phyloP scores from a whole-genome alignment of 495 filamentous ascomycete genomes.

The Penicillium subrubescens region DNA sequence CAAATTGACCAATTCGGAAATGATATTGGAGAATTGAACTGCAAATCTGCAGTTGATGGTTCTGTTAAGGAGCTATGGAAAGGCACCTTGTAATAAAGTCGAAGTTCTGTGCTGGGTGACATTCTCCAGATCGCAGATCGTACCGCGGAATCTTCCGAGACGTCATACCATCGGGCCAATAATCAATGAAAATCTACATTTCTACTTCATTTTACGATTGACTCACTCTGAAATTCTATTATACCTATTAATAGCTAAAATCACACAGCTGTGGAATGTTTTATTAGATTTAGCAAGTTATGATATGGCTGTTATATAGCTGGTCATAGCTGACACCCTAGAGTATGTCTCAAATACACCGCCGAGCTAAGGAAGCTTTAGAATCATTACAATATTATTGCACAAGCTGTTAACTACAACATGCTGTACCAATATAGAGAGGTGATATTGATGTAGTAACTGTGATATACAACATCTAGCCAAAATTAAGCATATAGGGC shows the following conservation, averaged over 20 bases:
- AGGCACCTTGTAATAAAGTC: background rate
- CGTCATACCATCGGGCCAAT: slow-evolving; percentile 10
- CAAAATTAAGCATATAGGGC: too few species aligned
- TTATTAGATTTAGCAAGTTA: too few species aligned
- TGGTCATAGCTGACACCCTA: too few species aligned
- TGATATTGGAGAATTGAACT: background rate
- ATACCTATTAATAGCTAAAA: background rate
- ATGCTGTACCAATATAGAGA: too few species aligned
- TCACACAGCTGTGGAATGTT: too few species aligned
- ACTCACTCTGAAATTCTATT: background rate
- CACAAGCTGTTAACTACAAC: too few species aligned
- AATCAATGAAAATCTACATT: background rate
- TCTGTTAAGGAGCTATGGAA: background rate
- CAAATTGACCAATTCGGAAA: background rate
- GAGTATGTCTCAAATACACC: too few species aligned
- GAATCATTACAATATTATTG: too few species aligned
- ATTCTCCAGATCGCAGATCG: slow-evolving; percentile 6
- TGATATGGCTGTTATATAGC: too few species aligned
- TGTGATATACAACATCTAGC: too few species aligned
- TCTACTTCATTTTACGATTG: background rate
- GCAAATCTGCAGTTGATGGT: background rate
- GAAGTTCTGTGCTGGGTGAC: background rate
- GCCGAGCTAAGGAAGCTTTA: too few species aligned
- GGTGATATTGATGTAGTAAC: too few species aligned
- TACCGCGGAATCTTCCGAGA: slow-evolving; percentile 4